Conservation (phyloP, 495 filamentous ascomycete genomes). For the Tuber calosporum region DNA sequence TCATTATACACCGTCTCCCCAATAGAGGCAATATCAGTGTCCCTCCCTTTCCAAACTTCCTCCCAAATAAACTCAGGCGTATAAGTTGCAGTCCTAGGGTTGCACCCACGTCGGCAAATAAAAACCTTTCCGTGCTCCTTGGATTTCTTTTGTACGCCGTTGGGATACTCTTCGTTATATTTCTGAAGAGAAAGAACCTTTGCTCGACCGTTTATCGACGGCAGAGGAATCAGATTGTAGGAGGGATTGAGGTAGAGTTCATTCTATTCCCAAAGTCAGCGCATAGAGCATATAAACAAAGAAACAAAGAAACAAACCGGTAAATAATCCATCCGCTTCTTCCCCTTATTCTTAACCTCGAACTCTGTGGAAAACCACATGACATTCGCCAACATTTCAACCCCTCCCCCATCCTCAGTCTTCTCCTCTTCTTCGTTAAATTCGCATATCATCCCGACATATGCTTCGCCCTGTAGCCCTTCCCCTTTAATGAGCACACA, state of each 20-base stretch:
- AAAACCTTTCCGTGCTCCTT: constrained; percentile 81
- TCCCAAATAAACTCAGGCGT: constrained; percentile 93
- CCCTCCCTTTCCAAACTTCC: constrained; percentile 59
- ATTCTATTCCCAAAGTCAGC: constrained; percentile 50
- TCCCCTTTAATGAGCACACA: constrained; percentile 80
- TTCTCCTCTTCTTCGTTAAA: constrained; percentile 65
- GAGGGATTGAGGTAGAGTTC: constrained; percentile 85
- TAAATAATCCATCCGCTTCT: constrained; percentile 73
- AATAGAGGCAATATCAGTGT: constrained; percentile 57
- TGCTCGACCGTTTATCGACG: constrained; percentile 83
- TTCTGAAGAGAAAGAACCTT: constrained; percentile 62
- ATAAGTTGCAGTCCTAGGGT: constrained; percentile 78
- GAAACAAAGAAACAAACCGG: constrained; percentile 46
- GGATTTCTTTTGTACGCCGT: constrained; percentile 65
- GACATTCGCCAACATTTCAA: constrained; percentile 53
- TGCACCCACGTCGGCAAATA: constrained; percentile 81
- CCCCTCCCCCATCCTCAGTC: constrained; percentile 47
- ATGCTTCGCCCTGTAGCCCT: constrained; percentile 65
- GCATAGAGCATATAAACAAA: constrained; percentile 17
- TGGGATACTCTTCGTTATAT: constrained; percentile 64
- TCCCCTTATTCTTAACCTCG: constrained; percentile 74
- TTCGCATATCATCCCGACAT: constrained; percentile 79
- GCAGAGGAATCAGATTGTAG: constrained; percentile 77
- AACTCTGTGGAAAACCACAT: constrained; percentile 89
- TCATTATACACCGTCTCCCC: constrained; percentile 59